These are phyloP conservation scores for Aspergillus sp. DNA, from an alignment of 2,329 filamentous ascomycete species.

Conservation along the genomic window DNA sequence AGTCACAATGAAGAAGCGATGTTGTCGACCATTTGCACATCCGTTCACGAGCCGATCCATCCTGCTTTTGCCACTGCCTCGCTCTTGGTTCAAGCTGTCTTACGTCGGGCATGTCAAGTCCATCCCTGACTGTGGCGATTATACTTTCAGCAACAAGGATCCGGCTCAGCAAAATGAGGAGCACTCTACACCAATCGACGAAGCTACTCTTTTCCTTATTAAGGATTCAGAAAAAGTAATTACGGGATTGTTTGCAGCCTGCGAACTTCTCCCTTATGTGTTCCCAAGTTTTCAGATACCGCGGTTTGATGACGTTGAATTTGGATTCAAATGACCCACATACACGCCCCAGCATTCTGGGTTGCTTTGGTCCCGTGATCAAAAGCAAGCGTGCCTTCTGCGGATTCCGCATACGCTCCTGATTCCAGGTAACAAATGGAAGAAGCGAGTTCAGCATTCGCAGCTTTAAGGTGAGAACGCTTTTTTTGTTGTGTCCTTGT, in stretches of 20 bases:
- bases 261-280: not conserved
- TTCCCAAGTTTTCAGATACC: constrained; percentile 2
- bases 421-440: constrained; percentile 40
- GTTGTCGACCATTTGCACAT: constrained; percentile 21
- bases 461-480: constrained; percentile 33
- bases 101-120: constrained; percentile 27
- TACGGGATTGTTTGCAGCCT: constrained; percentile 13
- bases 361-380: constrained; percentile 46
- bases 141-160: constrained; percentile 34
- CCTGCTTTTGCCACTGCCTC: constrained; percentile 34
- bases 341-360: constrained; percentile 42
- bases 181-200: constrained; percentile 29
- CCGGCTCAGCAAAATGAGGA: constrained; percentile 23
- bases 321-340: constrained; percentile 44
- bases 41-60: constrained; percentile 27
- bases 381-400: constrained; percentile 40
- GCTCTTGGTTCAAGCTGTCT: constrained; percentile 30
- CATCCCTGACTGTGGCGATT: constrained; percentile 29
- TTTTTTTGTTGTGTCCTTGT: constrained; percentile 22
- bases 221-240: constrained; percentile 3
- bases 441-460: constrained; percentile 25
- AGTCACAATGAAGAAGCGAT: constrained; percentile 25
- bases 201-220: constrained; percentile 17
- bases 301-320: constrained; percentile 40
- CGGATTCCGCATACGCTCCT: constrained; percentile 33